phyloP scores from a whole-genome alignment of 2,329 filamentous ascomycete species.

The Epichloe gansuensis region DNA sequence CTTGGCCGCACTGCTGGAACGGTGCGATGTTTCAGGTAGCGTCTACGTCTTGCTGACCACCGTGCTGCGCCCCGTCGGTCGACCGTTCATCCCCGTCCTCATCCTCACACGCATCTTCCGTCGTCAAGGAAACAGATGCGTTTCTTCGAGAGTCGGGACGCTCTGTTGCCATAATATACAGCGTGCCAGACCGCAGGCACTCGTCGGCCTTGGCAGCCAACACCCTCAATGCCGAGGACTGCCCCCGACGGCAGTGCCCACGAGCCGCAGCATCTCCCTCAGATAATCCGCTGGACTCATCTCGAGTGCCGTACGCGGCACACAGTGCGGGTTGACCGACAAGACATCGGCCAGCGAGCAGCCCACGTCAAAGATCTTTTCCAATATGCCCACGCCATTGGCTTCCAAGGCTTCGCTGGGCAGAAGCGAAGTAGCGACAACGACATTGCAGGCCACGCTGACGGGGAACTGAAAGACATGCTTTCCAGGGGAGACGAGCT shows the following conservation, averaged over 20 bases:
- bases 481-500: conserved; percentile 9
- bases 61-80: too few relatives aligned
- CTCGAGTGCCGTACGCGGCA: conserved; percentile 1
- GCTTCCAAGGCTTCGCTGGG: conserved; percentile 18
- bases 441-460: conserved; percentile 15
- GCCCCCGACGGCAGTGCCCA: neutral
- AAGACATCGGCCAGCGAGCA: conserved; percentile 18
- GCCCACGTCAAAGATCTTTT: conserved; percentile 23
- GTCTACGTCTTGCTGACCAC: too few relatives aligned
- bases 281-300: conserved; percentile 1
- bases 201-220: conserved; percentile 1
- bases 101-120: neutral
- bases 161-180: neutral
- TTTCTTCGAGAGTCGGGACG: neutral
- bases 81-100: neutral
- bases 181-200: neutral
- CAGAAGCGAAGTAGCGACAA: conserved; percentile 12
- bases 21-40: too few relatives aligned
- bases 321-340: conserved; percentile 1
- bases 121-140: neutral
- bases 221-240: conserved; percentile 1
- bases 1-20: too few relatives aligned
- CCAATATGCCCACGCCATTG: conserved; percentile 20
- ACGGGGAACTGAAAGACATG: conserved; percentile 17
- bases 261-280: conserved; percentile 1